A percentile compares a stretch with the other conserved stretches of the same genome.
Evolutionary conservation across 495 filamentous ascomycete genomes (phyloP).

Genomic region (Talaromyces borbonicus): DNA sequence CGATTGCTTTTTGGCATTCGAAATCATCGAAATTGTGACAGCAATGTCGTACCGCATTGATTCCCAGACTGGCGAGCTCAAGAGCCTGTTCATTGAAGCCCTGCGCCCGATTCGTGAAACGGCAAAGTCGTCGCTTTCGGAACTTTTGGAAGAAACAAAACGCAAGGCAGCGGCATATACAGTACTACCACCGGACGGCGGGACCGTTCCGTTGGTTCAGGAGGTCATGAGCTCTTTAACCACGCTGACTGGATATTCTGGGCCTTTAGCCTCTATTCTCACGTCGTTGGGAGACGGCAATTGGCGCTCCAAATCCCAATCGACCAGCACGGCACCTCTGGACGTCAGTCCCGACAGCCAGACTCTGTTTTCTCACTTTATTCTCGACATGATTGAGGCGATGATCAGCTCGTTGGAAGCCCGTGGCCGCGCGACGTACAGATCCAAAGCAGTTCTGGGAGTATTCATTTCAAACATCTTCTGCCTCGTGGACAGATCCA

Average conservation of each 20-base stretch:
- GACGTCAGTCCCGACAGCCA: slow-evolving; percentile 86
- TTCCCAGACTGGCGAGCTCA: slow-evolving; percentile 72
- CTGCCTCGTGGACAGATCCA: slow-evolving; percentile 73
- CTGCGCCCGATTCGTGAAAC: slow-evolving; percentile 86
- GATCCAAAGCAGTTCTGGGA: slow-evolving; percentile 67
- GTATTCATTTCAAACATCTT: slow-evolving; percentile 91
- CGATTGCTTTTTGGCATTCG: slow-evolving; percentile 93
- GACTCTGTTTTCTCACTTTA: slow-evolving; percentile 82
- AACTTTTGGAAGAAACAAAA: slow-evolving; percentile 80
- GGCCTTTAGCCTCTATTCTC: slow-evolving; percentile 81
- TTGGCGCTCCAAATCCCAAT: slow-evolving; percentile 54
- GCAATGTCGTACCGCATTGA: slow-evolving; percentile 71
- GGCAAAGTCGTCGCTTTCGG: slow-evolving; percentile 72
- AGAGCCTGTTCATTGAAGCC: slow-evolving; percentile 70
- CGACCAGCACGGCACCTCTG: slow-evolving; percentile 58
- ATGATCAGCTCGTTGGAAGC: slow-evolving; percentile 69
- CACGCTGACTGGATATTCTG: slow-evolving; percentile 76
- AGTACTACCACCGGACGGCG: slow-evolving; percentile 69
- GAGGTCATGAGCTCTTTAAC: slow-evolving; percentile 83
- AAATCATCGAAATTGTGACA: slow-evolving; percentile 88
- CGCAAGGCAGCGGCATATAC: slow-evolving; percentile 50
- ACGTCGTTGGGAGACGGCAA: slow-evolving; percentile 87
- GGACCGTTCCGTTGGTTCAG: slow-evolving; percentile 62
- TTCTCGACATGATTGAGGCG: slow-evolving; percentile 71
- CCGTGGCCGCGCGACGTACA: slow-evolving; percentile 62